Evolutionary conservation across 1,284 basidiomycete genomes (phyloP).

Genomic region (Microbotryomycetes sp.): DNA sequence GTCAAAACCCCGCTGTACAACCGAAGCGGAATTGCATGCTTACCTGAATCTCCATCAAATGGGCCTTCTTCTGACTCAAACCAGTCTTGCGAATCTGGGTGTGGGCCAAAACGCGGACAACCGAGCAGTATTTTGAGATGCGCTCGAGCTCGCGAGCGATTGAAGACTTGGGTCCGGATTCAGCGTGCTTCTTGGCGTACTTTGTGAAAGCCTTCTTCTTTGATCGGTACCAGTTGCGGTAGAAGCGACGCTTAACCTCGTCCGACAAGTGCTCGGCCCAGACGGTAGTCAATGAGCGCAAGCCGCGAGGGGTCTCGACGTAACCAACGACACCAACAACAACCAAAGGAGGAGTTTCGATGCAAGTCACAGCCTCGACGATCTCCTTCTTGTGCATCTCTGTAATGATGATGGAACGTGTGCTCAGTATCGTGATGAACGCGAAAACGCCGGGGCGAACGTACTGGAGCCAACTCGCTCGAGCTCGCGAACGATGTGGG

Average conservation of each 20-base stretch:
- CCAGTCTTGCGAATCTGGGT: conserved; percentile 96
- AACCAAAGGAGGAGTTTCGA: conserved; percentile 97
- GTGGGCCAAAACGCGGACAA: conserved; percentile 98
- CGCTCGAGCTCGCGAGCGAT: conserved; percentile 95
- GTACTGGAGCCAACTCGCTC: conserved; percentile 96
- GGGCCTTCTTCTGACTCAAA: conserved; percentile 98
- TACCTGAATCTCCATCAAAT: conserved; percentile 97
- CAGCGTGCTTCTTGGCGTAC: conserved; percentile 98
- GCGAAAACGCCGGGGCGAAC: conserved; percentile 45
- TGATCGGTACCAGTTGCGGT: conserved; percentile 95
- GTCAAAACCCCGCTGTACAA: background rate
- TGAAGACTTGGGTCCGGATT: conserved; percentile 79
- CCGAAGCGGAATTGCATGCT: background rate
- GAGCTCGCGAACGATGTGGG: conserved; percentile 97
- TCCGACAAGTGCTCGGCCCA: conserved; percentile 61
- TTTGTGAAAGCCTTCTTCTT: conserved; percentile 99
- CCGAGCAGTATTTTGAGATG: conserved; percentile 99
- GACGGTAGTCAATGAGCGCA: conserved; percentile 70
- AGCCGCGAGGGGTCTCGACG: conserved; percentile 98
- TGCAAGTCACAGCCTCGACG: conserved; percentile 91
- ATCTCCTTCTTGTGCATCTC: conserved; percentile 99
- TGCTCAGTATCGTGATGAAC: too few species aligned
- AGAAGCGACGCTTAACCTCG: conserved; percentile 95
- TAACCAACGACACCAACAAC: conserved; percentile 99
- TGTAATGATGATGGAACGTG: too few species aligned